Evolutionary conservation across 139 green algal genomes (phyloP), one percentile per base, ranked within the genome.

Genomic region (Picochlorum sp.): DNA sequence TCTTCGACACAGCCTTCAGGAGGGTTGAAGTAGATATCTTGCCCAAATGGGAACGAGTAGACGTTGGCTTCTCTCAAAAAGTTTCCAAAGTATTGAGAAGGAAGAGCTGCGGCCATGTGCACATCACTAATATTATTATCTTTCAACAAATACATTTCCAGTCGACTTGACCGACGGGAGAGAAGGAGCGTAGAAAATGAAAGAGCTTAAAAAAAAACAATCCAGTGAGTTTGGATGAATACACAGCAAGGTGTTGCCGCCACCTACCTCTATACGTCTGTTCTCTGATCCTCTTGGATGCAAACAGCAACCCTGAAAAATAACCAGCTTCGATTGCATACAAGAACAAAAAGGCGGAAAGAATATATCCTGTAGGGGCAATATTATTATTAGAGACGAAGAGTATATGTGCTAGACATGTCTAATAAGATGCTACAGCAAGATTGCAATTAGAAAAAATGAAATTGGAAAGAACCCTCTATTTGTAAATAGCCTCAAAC

Each of bases 291-390:
- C 57, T 41, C 35, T 66, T 59, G 4, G 56, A 41, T 22, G 64
- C 33, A 28, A 66, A 72, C 16, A 72, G 55, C 43, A 72, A 33
- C 33, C 64, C 64, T 14, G 64, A 61, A 29, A 62, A 57, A 14
- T 55, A 66, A 24, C 64, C 64, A 37, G 56, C 33, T 5, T 55
- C 28, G 22, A 72, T 37, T 45, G 20, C 35, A 32, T 66, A 72
- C 0, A 72, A 14, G 10, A 57, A 35, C 4, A 9, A 5, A 20
- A 72, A 72, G 4, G 64, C 64, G 18, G 61, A 14, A 28, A 51
- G 4, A 50, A 72, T 72, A 20, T 14, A 49, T 28, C 57, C 64
- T 72, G 56, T 25, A 41, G n/a, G 44, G 36, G 14, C n/a, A 20
- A 18, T 10, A 7, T 16, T 24, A 30, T 56, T 10, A n/a, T 4